These are phyloP conservation scores for Leucaena leucocephala DNA, from an alignment of 306 rosid species.

Conservation along the genomic window DNA sequence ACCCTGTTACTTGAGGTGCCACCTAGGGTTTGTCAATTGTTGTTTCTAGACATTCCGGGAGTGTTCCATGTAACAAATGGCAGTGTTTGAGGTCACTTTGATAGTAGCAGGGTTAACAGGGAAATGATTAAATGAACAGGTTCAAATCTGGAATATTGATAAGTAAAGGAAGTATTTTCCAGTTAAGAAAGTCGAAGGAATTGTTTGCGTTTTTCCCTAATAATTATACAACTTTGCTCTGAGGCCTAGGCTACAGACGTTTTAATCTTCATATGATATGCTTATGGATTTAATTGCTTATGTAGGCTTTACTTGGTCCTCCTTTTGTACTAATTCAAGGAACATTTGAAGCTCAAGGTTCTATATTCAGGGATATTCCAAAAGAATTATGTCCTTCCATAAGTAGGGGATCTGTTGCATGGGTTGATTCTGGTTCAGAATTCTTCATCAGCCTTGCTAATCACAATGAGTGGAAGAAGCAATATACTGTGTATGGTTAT, in stretches of 20 bases:
- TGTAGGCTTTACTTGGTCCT: slow-evolving; percentile 53
- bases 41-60: background rate
- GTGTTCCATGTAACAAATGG: background rate
- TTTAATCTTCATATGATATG: background rate
- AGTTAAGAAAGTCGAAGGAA: background rate
- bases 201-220: background rate
- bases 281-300: slow-evolving; percentile 34
- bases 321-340: slow-evolving; percentile 61
- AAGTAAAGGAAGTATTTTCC: background rate
- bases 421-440: slow-evolving; percentile 85
- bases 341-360: slow-evolving; percentile 47
- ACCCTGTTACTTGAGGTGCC: background rate
- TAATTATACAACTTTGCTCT: background rate
- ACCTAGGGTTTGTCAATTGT: background rate
- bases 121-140: background rate
- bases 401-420: slow-evolving; percentile 76
- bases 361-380: slow-evolving; percentile 45
- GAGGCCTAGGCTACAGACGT: background rate
- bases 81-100: background rate
- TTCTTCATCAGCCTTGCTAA: slow-evolving; percentile 82
- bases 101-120: background rate
- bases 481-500: slow-evolving; percentile 68
- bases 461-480: slow-evolving; percentile 69
- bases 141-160: background rate
- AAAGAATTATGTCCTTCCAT: slow-evolving; percentile 50